These are phyloP conservation scores for Pythium periplocum DNA, from an alignment of 352 stramenopile species.

Conservation along the genomic window DNA sequence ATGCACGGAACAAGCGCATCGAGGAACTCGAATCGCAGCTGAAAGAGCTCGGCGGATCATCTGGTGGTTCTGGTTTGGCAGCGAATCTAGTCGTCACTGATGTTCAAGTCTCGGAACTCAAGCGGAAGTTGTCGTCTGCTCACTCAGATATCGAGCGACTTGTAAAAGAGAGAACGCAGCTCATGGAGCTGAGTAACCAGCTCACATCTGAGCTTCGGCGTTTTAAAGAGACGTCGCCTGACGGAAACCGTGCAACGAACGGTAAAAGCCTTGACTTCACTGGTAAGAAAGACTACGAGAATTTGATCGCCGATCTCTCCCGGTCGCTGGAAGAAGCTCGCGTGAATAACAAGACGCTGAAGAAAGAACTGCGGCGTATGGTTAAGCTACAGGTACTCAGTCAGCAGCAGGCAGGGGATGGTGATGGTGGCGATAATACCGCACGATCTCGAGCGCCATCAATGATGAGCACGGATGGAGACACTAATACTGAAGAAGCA, in stretches of 20 bases:
- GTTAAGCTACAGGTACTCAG: constrained; percentile 56
- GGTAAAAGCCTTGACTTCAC: constrained; percentile 28
- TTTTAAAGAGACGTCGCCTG: constrained; percentile 17
- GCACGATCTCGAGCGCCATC: constrained; percentile 9
- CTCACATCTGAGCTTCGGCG: constrained; percentile 55
- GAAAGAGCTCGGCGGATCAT: no score
- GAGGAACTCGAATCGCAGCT: constrained; percentile 18
- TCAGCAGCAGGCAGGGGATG: constrained; percentile 16
- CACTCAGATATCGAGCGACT: constrained; percentile 61
- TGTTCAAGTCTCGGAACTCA: constrained; percentile 33
- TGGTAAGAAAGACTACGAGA: constrained; percentile 69
- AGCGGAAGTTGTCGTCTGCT: constrained; percentile 33
- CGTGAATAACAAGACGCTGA: constrained; percentile 76
- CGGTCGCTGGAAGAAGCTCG: constrained; percentile 61
- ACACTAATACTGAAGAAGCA: constrained; percentile 2
- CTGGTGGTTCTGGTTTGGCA: constrained; percentile 4
- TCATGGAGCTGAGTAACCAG: constrained; percentile 83
- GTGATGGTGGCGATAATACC: not conserved
- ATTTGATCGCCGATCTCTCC: constrained; percentile 61
- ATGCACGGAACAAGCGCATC: constrained; percentile 38
- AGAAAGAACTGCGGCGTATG: constrained; percentile 73
- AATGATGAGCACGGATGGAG: constrained; percentile 13
- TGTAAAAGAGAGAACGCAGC: constrained; percentile 51
- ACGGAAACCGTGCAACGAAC: not conserved
- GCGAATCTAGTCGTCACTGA: constrained; percentile 22